phyloP scores from a whole-genome alignment of 2,329 filamentous ascomycete species.

The Fusarium caatingaense region DNA sequence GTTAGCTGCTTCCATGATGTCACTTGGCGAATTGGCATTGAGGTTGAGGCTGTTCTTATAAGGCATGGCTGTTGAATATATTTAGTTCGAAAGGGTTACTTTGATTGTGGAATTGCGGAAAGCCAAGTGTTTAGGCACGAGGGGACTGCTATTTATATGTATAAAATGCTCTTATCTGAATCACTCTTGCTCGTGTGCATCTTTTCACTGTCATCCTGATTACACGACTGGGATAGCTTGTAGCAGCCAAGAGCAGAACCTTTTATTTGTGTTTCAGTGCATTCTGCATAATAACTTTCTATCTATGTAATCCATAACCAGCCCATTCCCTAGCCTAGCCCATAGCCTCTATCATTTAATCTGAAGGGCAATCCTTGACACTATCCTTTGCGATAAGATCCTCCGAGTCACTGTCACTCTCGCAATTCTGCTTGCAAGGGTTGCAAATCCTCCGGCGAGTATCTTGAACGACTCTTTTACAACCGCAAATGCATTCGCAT shows the following conservation, averaged over 20 bases:
- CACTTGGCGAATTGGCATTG: rapidly evolving
- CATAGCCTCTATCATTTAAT: background rate
- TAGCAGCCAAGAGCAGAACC: background rate
- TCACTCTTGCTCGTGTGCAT: background rate
- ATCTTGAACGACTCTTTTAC: background rate
- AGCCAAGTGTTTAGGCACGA: background rate
- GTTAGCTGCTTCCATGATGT: background rate
- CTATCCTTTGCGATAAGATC: background rate
- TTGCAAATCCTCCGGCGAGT: too few relatives aligned
- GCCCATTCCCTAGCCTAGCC: background rate
- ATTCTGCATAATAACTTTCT: background rate
- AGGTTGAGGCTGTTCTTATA: background rate
- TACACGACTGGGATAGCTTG: background rate
- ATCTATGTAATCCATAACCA: background rate
- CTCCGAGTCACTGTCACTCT: background rate
- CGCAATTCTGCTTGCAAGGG: too few relatives aligned
- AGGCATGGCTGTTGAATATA: background rate
- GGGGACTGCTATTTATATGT: background rate
- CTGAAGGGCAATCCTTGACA: background rate
- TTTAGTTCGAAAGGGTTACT: background rate
- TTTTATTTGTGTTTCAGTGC: background rate
- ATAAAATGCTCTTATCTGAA: background rate
- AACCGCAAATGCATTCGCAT: background rate
- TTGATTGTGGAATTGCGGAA: background rate
- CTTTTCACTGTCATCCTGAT: background rate